Evolutionary conservation across 2,329 filamentous ascomycete species (phyloP).

Genomic region (Xylaria sp.): DNA sequence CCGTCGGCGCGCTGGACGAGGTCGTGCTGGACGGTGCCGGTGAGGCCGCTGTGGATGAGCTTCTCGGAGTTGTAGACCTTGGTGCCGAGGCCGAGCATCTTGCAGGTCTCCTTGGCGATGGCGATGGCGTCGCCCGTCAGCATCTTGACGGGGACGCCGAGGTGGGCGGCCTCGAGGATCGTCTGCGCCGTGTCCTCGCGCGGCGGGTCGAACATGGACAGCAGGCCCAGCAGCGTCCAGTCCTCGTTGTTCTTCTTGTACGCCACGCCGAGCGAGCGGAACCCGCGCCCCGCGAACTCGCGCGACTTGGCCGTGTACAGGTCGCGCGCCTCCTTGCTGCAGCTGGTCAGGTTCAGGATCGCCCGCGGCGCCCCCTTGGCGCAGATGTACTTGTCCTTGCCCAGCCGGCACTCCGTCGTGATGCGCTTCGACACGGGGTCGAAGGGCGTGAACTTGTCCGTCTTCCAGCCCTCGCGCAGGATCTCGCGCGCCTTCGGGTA

Average conservation of each 20-base stretch:
- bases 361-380: constrained; percentile 76
- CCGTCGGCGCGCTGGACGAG: constrained; percentile 73
- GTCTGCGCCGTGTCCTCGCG: constrained; percentile 75
- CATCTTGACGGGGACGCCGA: constrained; percentile 76
- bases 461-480: constrained; percentile 73
- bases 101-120: constrained; percentile 76
- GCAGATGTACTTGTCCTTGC: constrained; percentile 69
- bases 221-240: constrained; percentile 73
- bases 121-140: constrained; percentile 75
- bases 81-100: constrained; percentile 73
- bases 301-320: constrained; percentile 71
- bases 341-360: constrained; percentile 67
- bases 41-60: constrained; percentile 71
- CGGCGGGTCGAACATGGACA: constrained; percentile 75
- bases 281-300: constrained; percentile 74
- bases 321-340: constrained; percentile 63
- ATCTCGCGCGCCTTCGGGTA: constrained; percentile 76
- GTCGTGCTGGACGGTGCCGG: constrained; percentile 70
- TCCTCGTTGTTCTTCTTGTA: constrained; percentile 72
- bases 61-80: constrained; percentile 77
- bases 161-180: constrained; percentile 71
- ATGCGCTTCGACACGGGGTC: constrained; percentile 80
- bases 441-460: constrained; percentile 76
- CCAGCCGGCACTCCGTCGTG: constrained; percentile 66
- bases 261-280: constrained; percentile 74